A percentile compares a stretch with the other conserved stretches of the same genome.
Conservation (phyloP, 75 land plant genomes). For the Chamaecyparis obtusa region DNA sequence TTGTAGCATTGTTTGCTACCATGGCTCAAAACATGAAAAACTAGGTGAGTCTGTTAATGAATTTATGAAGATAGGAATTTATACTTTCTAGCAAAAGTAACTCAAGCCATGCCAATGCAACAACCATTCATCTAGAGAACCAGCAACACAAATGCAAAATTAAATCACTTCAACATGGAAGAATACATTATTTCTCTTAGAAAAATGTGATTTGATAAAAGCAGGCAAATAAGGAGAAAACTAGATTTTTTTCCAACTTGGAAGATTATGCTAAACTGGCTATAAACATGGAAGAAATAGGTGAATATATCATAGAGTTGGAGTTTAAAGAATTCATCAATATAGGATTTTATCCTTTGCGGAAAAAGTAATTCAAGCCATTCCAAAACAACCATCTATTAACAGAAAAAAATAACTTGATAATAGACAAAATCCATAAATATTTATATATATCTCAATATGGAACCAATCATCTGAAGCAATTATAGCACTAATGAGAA, state of each 20-base stretch:
- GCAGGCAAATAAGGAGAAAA: too few relatives aligned
- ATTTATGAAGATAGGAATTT: too few relatives aligned
- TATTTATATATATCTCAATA: not conserved
- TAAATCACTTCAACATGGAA: not conserved
- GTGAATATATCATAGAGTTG: not conserved
- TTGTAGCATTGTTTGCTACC: too few relatives aligned
- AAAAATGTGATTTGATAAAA: too few relatives aligned
- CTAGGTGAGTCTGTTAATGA: not conserved
- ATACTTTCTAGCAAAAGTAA: not conserved
- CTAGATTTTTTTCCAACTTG: too few relatives aligned
- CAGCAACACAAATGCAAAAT: too few relatives aligned
- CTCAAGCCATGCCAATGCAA: not conserved
- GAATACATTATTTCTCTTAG: not conserved
- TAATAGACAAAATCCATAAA: not conserved
- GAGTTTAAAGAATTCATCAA: not conserved
- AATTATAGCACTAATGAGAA: not conserved
- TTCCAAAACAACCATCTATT: not conserved
- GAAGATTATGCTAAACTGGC: too few relatives aligned
- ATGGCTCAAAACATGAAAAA: too few relatives aligned
- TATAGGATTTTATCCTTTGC: too few relatives aligned
- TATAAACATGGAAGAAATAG: too few relatives aligned
- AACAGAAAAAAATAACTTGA: not conserved
- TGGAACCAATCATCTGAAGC: not conserved
- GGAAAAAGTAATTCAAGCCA: not conserved
- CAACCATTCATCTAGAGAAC: not conserved